Percentiles rank a stretch among this genome's conserved stretches.
Evolutionary conservation across 768 basidiomycete genomes (phyloP).

Genomic region (Pholiota conissans): DNA sequence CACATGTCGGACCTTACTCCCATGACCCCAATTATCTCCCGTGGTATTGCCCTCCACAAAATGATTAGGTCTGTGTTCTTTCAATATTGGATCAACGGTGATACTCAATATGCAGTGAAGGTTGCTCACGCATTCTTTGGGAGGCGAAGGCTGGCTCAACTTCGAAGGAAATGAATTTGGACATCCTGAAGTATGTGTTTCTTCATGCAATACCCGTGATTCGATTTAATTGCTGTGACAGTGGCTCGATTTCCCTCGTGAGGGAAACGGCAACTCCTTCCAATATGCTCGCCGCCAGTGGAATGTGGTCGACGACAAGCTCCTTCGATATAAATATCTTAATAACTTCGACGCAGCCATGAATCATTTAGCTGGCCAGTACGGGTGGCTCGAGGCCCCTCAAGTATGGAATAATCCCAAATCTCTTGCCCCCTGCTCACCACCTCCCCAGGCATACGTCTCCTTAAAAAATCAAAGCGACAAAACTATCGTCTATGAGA

Average conservation of each 20-base stretch:
- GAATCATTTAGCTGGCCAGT: constrained; percentile 82
- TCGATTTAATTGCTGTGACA: constrained; percentile 25
- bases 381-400: constrained; percentile 80
- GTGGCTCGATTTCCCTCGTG: constrained; percentile 99
- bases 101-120: constrained; percentile 36
- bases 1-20: constrained; percentile 89
- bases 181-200: constrained; percentile 78
- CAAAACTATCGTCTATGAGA: constrained; percentile 93
- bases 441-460: constrained; percentile 69
- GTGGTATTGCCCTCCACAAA: constrained; percentile 94
- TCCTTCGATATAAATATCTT: constrained; percentile 91
- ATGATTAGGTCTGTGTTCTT: constrained; percentile 77
- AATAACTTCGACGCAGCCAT: constrained; percentile 93
- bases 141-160: constrained; percentile 97
- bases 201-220: neutral
- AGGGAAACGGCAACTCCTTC: constrained; percentile 94
- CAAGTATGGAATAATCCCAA: constrained; percentile 47
- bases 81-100: neutral
- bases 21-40: constrained; percentile 81
- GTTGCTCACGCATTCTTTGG: constrained; percentile 86
- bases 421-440: constrained; percentile 7
- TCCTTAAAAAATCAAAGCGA: constrained; percentile 93
- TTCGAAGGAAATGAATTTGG: constrained; percentile 99
- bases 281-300: constrained; percentile 97
- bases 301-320: constrained; percentile 85